Conservation (phyloP, 495 filamentous ascomycete species). For the Trichoderma erinaceum region DNA sequence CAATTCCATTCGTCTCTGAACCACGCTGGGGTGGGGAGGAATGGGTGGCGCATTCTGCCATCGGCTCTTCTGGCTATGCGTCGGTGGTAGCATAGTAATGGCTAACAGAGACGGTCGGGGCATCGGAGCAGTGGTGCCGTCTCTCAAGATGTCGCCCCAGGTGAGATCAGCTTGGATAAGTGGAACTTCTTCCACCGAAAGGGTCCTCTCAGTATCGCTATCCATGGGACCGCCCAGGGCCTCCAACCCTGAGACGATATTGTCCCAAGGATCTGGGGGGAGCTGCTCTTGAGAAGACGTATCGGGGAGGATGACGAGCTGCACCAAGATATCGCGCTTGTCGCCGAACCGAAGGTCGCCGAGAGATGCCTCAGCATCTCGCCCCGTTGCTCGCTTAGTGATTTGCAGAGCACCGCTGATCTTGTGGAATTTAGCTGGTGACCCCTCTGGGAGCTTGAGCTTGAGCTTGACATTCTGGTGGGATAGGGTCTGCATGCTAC, state of each 20-base stretch:
- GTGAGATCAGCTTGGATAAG: slow-evolving; percentile 91
- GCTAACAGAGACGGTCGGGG: slow-evolving; percentile 88
- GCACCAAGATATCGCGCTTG: slow-evolving; percentile 94
- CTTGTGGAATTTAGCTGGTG: slow-evolving; percentile 96
- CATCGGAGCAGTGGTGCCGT: slow-evolving; percentile 80
- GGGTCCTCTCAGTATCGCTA: slow-evolving; percentile 72
- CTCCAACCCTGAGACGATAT: slow-evolving; percentile 90
- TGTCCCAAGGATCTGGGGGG: slow-evolving; percentile 95
- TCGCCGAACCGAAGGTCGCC: slow-evolving; percentile 95
- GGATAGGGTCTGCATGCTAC: slow-evolving; percentile 90
- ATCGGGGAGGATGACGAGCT: slow-evolving; percentile 88
- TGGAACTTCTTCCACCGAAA: slow-evolving; percentile 91
- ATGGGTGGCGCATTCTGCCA: slow-evolving; percentile 75
- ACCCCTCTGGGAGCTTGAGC: slow-evolving; percentile 89
- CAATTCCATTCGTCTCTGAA: slow-evolving; percentile 96
- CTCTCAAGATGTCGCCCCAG: slow-evolving; percentile 90
- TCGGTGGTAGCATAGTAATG: slow-evolving; percentile 93
- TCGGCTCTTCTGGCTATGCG: slow-evolving; percentile 52
- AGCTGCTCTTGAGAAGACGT: slow-evolving; percentile 76
- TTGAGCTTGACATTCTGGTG: slow-evolving; percentile 98
- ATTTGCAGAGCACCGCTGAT: slow-evolving; percentile 96
- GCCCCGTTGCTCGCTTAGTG: slow-evolving; percentile 94
- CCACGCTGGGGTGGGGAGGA: slow-evolving; percentile 89
- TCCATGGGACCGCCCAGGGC: slow-evolving; percentile 89
- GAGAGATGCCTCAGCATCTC: slow-evolving; percentile 87